Percentiles rank a stretch among this genome's conserved stretches.
phyloP scores from a whole-genome alignment of 2,329 filamentous ascomycete genomes.

The Beauveria pseudobassiana region DNA sequence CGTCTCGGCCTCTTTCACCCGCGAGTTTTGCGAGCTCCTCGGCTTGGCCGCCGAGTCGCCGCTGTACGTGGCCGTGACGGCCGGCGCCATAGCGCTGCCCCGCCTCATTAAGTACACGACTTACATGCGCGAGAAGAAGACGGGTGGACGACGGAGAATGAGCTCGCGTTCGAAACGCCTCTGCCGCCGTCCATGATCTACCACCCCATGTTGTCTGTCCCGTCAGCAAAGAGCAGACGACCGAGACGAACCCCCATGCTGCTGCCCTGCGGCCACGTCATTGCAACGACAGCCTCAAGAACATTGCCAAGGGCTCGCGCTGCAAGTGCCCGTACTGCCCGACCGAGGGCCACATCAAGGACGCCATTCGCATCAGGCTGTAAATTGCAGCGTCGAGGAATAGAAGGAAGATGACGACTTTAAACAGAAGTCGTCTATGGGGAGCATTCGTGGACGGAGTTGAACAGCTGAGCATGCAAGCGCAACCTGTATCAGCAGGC shows the following conservation, averaged over 20 bases:
- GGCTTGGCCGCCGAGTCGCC: conserved; percentile 87
- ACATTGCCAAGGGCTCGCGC: conserved; percentile 66
- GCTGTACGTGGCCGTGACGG: conserved; percentile 85
- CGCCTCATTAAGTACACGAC: conserved; percentile 80
- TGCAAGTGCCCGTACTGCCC: conserved; percentile 99
- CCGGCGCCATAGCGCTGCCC: conserved; percentile 84
- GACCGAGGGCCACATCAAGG: conserved; percentile 67
- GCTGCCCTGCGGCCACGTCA: conserved; percentile 90
- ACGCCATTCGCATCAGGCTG: conserved; percentile 66
- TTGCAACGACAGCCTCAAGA: conserved; percentile 78
- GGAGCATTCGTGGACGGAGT: too few species aligned
- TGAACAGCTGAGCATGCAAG: background rate
- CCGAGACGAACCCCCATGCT: conserved; percentile 93
- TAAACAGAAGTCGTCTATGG: too few species aligned
- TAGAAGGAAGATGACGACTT: too few species aligned
- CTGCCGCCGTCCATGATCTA: conserved; percentile 60
- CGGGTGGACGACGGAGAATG: conserved; percentile 88
- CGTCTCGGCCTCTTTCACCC: conserved; percentile 78
- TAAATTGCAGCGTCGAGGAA: conserved; percentile 23
- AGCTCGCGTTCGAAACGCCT: conserved; percentile 72
- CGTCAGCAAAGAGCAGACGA: conserved; percentile 93
- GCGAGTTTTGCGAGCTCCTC: conserved; percentile 88
- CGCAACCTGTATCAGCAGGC: background rate
- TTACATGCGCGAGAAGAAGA: conserved; percentile 81
- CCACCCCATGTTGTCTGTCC: conserved; percentile 95